Conservation (phyloP, 306 rosid species). For the Alnus rubra region DNA sequence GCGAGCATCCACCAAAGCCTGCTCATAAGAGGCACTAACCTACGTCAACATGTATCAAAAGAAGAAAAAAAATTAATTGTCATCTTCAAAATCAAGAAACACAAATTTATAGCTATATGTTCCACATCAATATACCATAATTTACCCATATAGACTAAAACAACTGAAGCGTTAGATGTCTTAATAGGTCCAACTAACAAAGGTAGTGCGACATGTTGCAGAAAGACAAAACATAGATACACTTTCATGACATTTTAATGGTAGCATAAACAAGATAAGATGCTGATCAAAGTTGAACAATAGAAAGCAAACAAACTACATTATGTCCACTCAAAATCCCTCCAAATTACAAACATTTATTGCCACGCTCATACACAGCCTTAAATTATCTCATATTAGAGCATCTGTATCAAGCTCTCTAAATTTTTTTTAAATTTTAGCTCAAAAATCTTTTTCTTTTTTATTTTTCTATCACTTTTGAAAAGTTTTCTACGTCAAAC, state of each 20-base stretch:
- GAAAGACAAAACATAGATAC: background rate
- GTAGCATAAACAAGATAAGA: background rate
- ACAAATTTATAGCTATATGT: conserved; percentile 15
- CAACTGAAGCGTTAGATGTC: conserved; percentile 15
- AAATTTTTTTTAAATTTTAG: too few species aligned
- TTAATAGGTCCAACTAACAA: background rate
- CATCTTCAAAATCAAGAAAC: conserved; percentile 24
- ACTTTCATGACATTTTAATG: background rate
- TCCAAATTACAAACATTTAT: background rate
- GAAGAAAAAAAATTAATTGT: conserved; percentile 29
- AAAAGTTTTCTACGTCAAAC: too few species aligned
- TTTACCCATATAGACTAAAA: background rate
- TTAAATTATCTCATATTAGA: background rate
- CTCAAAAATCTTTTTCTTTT: too few species aligned
- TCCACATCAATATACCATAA: conserved; percentile 16
- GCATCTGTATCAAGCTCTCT: too few species aligned
- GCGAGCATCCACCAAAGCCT: conserved; percentile 95
- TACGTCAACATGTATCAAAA: conserved; percentile 45
- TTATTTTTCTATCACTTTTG: too few species aligned
- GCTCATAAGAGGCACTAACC: conserved; percentile 99
- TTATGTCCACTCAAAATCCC: background rate
- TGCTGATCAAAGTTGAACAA: background rate
- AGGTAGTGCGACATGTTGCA: background rate
- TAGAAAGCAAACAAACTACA: background rate
- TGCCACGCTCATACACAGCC: background rate